These are phyloP conservation scores for Exophiala bonariae DNA, from an alignment of 2,329 filamentous ascomycete species.

Conservation along the genomic window DNA sequence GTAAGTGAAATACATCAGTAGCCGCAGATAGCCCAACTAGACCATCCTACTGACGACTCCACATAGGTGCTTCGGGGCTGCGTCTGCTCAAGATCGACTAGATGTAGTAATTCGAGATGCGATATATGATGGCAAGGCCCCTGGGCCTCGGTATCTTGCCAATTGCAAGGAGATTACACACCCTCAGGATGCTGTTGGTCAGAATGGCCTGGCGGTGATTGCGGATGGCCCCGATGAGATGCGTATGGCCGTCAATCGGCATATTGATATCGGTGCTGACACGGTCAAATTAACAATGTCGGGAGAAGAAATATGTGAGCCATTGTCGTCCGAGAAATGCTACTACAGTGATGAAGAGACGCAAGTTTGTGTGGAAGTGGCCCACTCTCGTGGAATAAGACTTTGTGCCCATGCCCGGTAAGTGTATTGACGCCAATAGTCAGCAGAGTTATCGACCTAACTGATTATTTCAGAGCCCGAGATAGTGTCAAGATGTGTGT, in stretches of 20 bases:
- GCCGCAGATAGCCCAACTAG: no score
- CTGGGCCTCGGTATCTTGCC: constrained; percentile 48
- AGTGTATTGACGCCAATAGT: background rate
- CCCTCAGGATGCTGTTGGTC: constrained; percentile 43
- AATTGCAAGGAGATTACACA: constrained; percentile 51
- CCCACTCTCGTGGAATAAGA: constrained; percentile 33
- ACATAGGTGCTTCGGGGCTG: constrained; percentile 44
- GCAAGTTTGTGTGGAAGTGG: constrained; percentile 49
- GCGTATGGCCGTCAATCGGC: constrained; percentile 39
- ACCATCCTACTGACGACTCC: background rate
- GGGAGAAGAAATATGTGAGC: constrained; percentile 34
- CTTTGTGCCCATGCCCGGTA: constrained; percentile 45
- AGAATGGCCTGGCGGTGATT: constrained; percentile 41
- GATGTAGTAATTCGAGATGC: constrained; percentile 50
- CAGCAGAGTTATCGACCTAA: background rate
- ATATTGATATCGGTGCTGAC: constrained; percentile 41
- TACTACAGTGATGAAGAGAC: constrained; percentile 50
- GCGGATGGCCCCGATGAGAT: constrained; percentile 43
- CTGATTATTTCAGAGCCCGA: constrained; percentile 32
- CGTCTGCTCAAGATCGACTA: constrained; percentile 46
- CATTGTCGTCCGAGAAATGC: constrained; percentile 41
- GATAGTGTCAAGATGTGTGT: constrained; percentile 47
- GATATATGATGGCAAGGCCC: constrained; percentile 49
- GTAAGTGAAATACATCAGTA: constrained; percentile 23
- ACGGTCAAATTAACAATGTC: constrained; percentile 48